Conservation (phyloP, 2,329 filamentous ascomycete species). For the Curvularia verruculosa region DNA sequence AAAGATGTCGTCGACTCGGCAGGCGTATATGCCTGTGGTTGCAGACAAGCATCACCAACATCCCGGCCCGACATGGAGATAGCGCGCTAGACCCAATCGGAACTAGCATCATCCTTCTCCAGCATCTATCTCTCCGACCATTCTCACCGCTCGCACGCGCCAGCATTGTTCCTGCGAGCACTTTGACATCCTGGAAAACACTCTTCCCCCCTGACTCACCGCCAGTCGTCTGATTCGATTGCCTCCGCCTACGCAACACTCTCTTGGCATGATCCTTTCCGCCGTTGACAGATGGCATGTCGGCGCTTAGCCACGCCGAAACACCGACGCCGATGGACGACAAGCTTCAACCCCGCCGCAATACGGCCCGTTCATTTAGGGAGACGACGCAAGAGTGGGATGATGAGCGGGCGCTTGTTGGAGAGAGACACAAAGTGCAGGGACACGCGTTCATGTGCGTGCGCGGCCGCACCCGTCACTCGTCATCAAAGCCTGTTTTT, state of each 20-base stretch:
- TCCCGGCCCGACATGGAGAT: background rate
- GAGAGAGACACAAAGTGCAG: background rate
- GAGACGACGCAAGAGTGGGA: background rate
- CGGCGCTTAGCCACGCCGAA: conserved; percentile 17
- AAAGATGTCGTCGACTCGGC: background rate
- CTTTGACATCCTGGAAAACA: background rate
- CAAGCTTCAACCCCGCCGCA: background rate
- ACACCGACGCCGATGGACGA: conserved; percentile 10
- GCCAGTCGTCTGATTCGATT: background rate
- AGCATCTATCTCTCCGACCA: background rate
- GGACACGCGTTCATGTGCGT: background rate
- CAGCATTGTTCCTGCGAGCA: background rate
- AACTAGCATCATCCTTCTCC: background rate
- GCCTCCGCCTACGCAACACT: conserved; percentile 2
- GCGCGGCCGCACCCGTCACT: background rate
- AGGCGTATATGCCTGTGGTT: background rate
- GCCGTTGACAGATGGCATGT: conserved; percentile 6
- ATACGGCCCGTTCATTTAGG: background rate
- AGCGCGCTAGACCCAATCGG: background rate
- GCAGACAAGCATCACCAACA: background rate
- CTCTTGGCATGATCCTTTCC: background rate
- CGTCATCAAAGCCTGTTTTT: background rate
- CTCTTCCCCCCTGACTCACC: background rate
- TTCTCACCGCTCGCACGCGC: conserved; percentile 4
- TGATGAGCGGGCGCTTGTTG: background rate